A percentile compares a stretch with the other conserved stretches of the same genome.
Evolutionary conservation across 2,329 filamentous ascomycete species (phyloP).

Genomic region (Phaeophleospora eucalypticola): DNA sequence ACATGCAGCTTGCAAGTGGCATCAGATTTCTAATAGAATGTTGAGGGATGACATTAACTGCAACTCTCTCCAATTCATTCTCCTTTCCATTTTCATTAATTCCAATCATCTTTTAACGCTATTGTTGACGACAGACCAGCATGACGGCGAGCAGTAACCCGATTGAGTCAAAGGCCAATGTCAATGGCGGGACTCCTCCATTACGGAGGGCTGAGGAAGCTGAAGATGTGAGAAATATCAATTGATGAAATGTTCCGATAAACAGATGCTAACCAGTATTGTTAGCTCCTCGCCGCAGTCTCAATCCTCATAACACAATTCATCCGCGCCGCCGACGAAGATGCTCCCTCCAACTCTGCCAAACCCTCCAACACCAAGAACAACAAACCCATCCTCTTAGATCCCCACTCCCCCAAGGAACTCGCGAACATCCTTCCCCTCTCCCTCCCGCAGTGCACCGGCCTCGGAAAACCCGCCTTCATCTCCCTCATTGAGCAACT

Average conservation of each 20-base stretch:
- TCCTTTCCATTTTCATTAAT: no score
- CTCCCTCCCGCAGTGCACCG: background rate
- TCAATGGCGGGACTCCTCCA: slow-evolving; percentile 12
- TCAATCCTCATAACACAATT: slow-evolving; percentile 66
- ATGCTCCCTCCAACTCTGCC: slow-evolving; percentile 50
- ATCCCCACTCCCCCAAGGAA: background rate
- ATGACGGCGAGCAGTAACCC: background rate
- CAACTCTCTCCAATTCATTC: no score
- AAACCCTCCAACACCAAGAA: slow-evolving; percentile 15
- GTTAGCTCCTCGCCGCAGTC: slow-evolving; percentile 64
- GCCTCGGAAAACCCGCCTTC: slow-evolving; percentile 36
- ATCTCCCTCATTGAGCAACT: slow-evolving; percentile 39
- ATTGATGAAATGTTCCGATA: background rate
- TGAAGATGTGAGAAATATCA: slow-evolving; percentile 33
- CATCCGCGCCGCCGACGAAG: slow-evolving; percentile 64
- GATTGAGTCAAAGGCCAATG: background rate
- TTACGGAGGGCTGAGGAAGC: slow-evolving; percentile 33
- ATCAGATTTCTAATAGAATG: no score
- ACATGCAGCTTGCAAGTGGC: no score
- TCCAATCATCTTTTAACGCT: no score
- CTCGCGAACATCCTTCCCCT: background rate
- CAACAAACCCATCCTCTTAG: background rate
- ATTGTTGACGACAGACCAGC: no score
- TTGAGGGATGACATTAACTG: no score
- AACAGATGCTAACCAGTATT: background rate